These are phyloP conservation scores for Macrolepiota dolichaula DNA, from an alignment of 768 basidiomycete genomes.

Conservation along the genomic window DNA sequence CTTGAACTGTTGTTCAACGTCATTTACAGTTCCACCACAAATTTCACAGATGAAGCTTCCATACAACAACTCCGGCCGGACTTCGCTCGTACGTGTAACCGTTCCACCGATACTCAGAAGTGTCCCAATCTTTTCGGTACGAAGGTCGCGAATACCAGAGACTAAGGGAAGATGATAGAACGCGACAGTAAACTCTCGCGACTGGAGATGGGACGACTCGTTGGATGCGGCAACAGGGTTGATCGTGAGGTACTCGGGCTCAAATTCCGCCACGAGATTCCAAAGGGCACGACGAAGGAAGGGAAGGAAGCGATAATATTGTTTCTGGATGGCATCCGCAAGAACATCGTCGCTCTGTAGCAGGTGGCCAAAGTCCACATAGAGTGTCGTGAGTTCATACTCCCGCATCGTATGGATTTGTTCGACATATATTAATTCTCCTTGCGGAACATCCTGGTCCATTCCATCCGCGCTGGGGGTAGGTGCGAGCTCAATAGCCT, in stretches of 20 bases:
- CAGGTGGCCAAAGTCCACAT: slow-evolving; percentile 92
- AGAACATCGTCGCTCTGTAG: slow-evolving; percentile 89
- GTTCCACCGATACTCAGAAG: slow-evolving; percentile 96
- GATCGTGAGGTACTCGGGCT: slow-evolving; percentile 92
- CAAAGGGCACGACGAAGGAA: slow-evolving; percentile 90
- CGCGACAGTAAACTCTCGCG: slow-evolving; percentile 92
- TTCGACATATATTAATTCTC: slow-evolving; percentile 79
- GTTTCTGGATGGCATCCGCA: slow-evolving; percentile 88
- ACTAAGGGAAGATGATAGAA: slow-evolving; percentile 94
- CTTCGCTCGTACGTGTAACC: slow-evolving; percentile 96
- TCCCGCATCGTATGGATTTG: slow-evolving; percentile 96
- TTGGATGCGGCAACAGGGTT: slow-evolving; percentile 87
- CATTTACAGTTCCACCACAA: slow-evolving; percentile 81
- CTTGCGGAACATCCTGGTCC: slow-evolving; percentile 49
- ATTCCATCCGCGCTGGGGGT: slow-evolving; percentile 79
- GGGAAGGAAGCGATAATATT: slow-evolving; percentile 96
- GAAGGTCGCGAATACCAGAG: slow-evolving; percentile 89
- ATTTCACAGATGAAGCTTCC: slow-evolving; percentile 93
- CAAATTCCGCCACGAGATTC: slow-evolving; percentile 84
- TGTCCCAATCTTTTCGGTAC: slow-evolving; percentile 91
- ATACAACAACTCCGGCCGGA: slow-evolving; percentile 89
- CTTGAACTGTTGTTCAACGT: slow-evolving; percentile 99
- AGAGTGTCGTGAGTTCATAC: slow-evolving; percentile 92
- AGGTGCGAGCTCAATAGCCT: slow-evolving; percentile 71
- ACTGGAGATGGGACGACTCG: slow-evolving; percentile 83